Evolutionary conservation across 2,329 filamentous ascomycete species (phyloP), one percentile per base, ranked within the genome.

Genomic region (Penicillium capsulatum): DNA sequence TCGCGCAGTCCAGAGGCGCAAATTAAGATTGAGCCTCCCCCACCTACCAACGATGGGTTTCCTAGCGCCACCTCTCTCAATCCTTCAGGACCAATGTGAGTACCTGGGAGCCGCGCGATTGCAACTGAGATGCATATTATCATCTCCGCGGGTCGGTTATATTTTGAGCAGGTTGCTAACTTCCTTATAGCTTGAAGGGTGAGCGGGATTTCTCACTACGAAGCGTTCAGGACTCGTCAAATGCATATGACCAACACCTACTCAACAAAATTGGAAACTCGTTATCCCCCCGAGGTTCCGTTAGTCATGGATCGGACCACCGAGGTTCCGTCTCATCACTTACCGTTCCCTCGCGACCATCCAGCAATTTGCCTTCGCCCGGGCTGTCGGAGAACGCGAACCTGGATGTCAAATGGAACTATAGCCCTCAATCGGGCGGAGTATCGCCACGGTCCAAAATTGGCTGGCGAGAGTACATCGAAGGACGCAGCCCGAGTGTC

Each of bases 191-290:
- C 55, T 64, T 80, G 39, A 76, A 78, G 48, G 78, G 77, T 53
- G 78, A 81, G 60, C 70, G 69, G 35, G 74, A 80, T 46, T 70
- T 81, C 33, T 79, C 77, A 32, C 71, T 75, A 47, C 68, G 73
- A 45, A 73, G 76, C 32, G 71, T 80, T 28, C 72, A 77, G 48
- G 72, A 70, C 40, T 80, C 77, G 2, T 80, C 76, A 16, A 75
- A 80, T 53, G 76, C 73, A 20, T 82, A 81, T 60, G 79, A 82
- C 54, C 75, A 80, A 57, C 75, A 79, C 45, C 63, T 81, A 9
- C 61, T 82, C 17, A 79, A 76, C 34, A 80, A 79, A 50, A 81
- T 81, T 42, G 77, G 77, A 20, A 78, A 78, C 32, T 72, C 76
- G 4, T 74, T 74, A 40, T 78, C 77, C 6, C 73, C 75, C 13